phyloP scores from a whole-genome alignment of 2,329 filamentous ascomycete species.

The Botryotinia globosa region DNA sequence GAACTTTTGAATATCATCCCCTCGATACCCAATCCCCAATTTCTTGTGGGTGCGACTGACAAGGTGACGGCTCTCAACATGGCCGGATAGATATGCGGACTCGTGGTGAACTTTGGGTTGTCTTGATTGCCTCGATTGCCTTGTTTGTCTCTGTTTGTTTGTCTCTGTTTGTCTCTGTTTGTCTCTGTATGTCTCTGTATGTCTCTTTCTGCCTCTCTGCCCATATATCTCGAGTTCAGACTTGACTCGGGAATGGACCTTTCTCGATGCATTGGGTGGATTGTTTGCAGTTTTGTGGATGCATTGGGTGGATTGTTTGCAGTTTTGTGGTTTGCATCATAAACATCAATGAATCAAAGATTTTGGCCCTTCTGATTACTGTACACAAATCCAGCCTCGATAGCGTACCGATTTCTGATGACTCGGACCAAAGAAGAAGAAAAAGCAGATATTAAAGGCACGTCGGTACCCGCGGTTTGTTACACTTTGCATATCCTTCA shows the following conservation, averaged over 20 bases:
- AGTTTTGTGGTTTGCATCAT: conserved; percentile 3
- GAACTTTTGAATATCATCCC: background rate
- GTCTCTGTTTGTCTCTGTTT: background rate
- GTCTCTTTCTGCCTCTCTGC: background rate
- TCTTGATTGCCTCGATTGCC: background rate
- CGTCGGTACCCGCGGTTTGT: conserved; percentile 16
- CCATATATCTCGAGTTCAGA: background rate
- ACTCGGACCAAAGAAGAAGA: conserved; percentile 11
- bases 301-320: background rate
- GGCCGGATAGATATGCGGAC: background rate
- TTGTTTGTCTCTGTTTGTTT: background rate
- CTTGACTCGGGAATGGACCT: background rate
- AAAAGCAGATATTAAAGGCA: background rate
- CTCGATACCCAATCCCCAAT: background rate
- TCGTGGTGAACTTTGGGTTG: background rate
- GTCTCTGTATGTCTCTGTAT: background rate
- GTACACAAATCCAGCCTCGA: background rate
- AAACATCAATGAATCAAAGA: background rate
- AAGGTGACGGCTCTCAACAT: background rate
- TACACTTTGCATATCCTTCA: conserved; percentile 3
- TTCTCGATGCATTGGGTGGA: background rate
- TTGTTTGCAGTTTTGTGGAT: background rate
- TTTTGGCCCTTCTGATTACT: background rate
- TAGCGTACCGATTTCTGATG: background rate
- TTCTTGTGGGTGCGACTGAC: background rate